Conservation (phyloP, 768 basidiomycete species). For the Psilocybe sp. region DNA sequence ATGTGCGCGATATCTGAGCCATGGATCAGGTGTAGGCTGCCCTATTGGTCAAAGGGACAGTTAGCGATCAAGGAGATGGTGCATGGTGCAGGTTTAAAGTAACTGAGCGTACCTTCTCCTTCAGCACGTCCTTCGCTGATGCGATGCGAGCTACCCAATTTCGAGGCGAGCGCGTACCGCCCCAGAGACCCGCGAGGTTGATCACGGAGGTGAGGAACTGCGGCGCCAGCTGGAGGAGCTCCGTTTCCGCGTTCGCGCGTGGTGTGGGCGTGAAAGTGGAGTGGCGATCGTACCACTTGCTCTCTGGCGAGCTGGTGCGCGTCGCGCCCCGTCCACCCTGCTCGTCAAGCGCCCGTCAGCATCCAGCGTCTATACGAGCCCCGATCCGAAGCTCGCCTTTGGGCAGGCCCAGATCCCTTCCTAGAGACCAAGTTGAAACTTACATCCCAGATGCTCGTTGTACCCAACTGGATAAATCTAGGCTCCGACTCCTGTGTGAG, state of each 20-base stretch:
- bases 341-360: too few relatives aligned
- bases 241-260: constrained; percentile 51
- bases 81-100: too few relatives aligned
- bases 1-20: constrained; percentile 58
- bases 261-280: constrained; percentile 41
- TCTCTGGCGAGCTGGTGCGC: constrained; percentile 8
- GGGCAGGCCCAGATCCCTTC: not conserved
- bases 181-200: constrained; percentile 64
- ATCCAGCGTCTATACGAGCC: too few relatives aligned
- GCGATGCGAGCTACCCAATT: constrained; percentile 57
- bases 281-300: constrained; percentile 50
- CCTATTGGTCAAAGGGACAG: constrained; percentile 26
- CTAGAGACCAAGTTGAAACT: constrained; percentile 16
- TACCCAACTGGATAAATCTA: constrained; percentile 60
- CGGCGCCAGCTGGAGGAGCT: constrained; percentile 45
- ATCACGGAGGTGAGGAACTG: constrained; percentile 48
- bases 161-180: constrained; percentile 43
- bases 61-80: not conserved
- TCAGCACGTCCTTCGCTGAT: constrained; percentile 51
- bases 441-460: constrained; percentile 62
- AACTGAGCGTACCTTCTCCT: constrained; percentile 36
- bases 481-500: constrained; percentile 11
- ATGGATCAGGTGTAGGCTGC: constrained; percentile 60
- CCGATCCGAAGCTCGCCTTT: too few relatives aligned
- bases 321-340: constrained; percentile 13